Evolutionary conservation across 371 early-diverging fungal species (phyloP), one percentile per base, ranked within the genome.

Genomic region (Actinomortierella wolfii): DNA sequence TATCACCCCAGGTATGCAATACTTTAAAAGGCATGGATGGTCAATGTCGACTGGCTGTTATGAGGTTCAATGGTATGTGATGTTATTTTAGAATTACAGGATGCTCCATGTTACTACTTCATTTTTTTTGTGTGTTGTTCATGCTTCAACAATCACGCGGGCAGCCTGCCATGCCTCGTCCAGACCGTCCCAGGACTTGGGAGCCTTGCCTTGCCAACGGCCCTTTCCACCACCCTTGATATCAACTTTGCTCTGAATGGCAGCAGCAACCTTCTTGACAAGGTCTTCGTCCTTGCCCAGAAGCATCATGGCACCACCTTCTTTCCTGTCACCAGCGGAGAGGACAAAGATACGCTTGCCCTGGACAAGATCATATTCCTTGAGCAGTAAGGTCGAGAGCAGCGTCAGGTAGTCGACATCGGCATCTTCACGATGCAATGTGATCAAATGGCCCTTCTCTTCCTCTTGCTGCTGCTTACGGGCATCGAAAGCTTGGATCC

Each of bases 161-260:
- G 67, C 74, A 23, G 74, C 67, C 48, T 59, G 45, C 45, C 59
- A 50, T 1, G 74, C 67, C 21, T 62, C 51, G 5, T 83, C 85
- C 14, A 83, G 70, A 0, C 77, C 81, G 47, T 78, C 65, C 89
- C 89, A 87, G 20, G 78, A 77, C 56, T 78, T 81, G 34, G 34
- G 11, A 26, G 82, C 61, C 55, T 86, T 88, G 50, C 89, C 89
- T 61, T 86, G 87, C 84, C 85, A 88, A 41, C 86, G 70, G 13
- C 87, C 88, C 59, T 83, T 84, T 9, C 86, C 88, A 40, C 88
- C 88, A 6, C 88, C 88, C 56, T 87, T 88, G 34, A 87, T 78
- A 25, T 67, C 62, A 34, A 61, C 74, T 51, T 59, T 45, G 54
- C 63, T 67, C 43, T 51, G 15, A n/a, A 86, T 62, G 1, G 67